Percentiles rank a stretch among this genome's conserved stretches.
These are phyloP conservation scores for Candida koratica DNA, from an alignment of 805 yeast species.

Conservation along the genomic window DNA sequence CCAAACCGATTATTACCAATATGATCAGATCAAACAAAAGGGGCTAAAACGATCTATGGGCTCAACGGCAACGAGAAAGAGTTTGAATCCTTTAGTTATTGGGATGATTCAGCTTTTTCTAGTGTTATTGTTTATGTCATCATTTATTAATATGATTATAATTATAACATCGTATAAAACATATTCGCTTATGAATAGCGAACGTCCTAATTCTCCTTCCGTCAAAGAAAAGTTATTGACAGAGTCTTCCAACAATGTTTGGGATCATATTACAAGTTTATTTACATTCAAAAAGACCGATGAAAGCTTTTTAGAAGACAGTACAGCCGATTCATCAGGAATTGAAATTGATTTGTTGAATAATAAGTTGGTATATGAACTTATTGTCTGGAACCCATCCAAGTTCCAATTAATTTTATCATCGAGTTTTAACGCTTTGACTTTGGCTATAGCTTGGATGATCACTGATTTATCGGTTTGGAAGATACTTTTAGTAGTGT, in stretches of 20 bases:
- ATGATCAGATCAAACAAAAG: slow-evolving; percentile 26
- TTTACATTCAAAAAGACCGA: slow-evolving; percentile 11
- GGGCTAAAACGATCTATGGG: slow-evolving; percentile 1
- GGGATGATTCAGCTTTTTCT: slow-evolving; percentile 5
- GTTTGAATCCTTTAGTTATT: slow-evolving; percentile 1
- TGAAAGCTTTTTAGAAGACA: slow-evolving; percentile 20
- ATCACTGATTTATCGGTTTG: slow-evolving; percentile 23
- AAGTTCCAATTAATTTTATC: slow-evolving; percentile 50
- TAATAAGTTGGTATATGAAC: slow-evolving; percentile 45
- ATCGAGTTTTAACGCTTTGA: slow-evolving; percentile 58
- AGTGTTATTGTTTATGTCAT: slow-evolving; percentile 12
- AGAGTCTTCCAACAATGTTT: slow-evolving; percentile 1
- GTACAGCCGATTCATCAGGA: slow-evolving; percentile 15
- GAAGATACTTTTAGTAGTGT: slow-evolving; percentile 24
- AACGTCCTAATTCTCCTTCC: slow-evolving; percentile 25
- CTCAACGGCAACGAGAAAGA: background rate
- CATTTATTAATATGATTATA: slow-evolving; percentile 17
- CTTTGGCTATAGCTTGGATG: slow-evolving; percentile 41
- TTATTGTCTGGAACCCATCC: slow-evolving; percentile 67
- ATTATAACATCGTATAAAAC: slow-evolving; percentile 18
- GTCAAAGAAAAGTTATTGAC: slow-evolving; percentile 14
- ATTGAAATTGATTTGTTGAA: slow-evolving; percentile 16
- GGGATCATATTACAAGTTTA: background rate
- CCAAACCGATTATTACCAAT: slow-evolving; percentile 31
- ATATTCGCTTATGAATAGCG: slow-evolving; percentile 32